Conservation (phyloP, 2,329 filamentous ascomycete species). For the Ophiostoma himal-ulmi region DNA sequence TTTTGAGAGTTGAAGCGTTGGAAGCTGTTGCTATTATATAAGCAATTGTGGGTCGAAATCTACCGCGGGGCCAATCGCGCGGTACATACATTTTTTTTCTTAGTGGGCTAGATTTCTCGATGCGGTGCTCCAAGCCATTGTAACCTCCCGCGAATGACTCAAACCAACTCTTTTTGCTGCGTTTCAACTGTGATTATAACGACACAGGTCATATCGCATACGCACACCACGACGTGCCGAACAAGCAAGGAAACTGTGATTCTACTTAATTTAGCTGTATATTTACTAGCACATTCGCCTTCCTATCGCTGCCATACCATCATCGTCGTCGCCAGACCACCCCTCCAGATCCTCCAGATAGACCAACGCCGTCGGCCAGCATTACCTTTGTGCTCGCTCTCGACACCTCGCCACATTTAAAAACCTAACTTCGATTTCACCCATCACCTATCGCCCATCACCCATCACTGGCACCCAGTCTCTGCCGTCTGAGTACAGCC, state of each 20-base stretch:
- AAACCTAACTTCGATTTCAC: background rate
- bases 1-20: too few relatives aligned
- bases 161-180: background rate
- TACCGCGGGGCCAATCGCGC: constrained; percentile 17
- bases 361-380: background rate
- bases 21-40: background rate
- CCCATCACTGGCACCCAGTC: background rate
- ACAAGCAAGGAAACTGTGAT: background rate
- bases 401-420: background rate
- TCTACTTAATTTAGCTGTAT: background rate
- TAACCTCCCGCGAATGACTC: constrained; percentile 17
- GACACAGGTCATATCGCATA: background rate
- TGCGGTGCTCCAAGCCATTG: constrained; percentile 12
- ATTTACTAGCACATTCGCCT: background rate
- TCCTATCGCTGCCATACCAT: background rate
- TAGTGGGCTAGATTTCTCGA: constrained; percentile 19
- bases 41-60: background rate
- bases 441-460: background rate
- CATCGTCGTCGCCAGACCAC: background rate
- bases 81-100: constrained; percentile 12
- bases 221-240: background rate
- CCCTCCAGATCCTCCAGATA: background rate
- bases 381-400: background rate
- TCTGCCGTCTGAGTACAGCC: background rate
- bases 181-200: background rate